Percentiles rank a stretch among this genome's conserved stretches.
phyloP scores from a whole-genome alignment of 495 filamentous ascomycete species.

The Jackrogersella multiformis region DNA sequence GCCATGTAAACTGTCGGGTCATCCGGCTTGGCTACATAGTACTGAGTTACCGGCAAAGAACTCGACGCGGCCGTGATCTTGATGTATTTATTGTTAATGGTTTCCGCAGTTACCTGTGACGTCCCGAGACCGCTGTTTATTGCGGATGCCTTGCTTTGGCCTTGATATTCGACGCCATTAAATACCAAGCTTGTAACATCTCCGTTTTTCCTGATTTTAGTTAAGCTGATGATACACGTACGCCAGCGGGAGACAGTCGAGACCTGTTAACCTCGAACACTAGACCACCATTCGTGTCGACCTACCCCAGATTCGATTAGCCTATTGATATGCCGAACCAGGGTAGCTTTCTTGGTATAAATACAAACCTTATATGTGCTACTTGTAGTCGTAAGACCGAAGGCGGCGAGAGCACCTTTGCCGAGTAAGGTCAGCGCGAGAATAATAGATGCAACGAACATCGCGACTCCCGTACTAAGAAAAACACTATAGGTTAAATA shows the following conservation, averaged over 20 bases:
- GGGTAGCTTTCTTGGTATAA: too few species aligned
- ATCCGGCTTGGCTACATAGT: slow-evolving; percentile 63
- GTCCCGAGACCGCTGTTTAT: slow-evolving; percentile 67
- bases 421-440: slow-evolving; percentile 12
- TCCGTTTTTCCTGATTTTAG: slow-evolving; percentile 49
- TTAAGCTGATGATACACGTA: not conserved
- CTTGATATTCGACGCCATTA: slow-evolving; percentile 65
- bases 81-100: slow-evolving; percentile 51
- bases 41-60: slow-evolving; percentile 62
- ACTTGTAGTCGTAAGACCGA: slow-evolving; percentile 44
- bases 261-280: slow-evolving; percentile 61
- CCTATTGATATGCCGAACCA: not conserved
- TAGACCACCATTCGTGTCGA: slow-evolving; percentile 50
- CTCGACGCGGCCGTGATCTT: slow-evolving; percentile 63
- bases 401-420: slow-evolving; percentile 26
- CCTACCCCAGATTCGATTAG: not conserved
- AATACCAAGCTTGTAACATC: slow-evolving; percentile 66
- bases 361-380: slow-evolving; percentile 36
- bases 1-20: slow-evolving; percentile 67
- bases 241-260: not conserved
- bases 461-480: not conserved
- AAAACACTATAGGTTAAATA: not conserved
- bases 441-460: slow-evolving; percentile 15
- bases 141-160: slow-evolving; percentile 58
- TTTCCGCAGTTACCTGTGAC: slow-evolving; percentile 59